phyloP scores from a whole-genome alignment of 2,329 filamentous ascomycete species.

The Lachnellula willkommii region DNA sequence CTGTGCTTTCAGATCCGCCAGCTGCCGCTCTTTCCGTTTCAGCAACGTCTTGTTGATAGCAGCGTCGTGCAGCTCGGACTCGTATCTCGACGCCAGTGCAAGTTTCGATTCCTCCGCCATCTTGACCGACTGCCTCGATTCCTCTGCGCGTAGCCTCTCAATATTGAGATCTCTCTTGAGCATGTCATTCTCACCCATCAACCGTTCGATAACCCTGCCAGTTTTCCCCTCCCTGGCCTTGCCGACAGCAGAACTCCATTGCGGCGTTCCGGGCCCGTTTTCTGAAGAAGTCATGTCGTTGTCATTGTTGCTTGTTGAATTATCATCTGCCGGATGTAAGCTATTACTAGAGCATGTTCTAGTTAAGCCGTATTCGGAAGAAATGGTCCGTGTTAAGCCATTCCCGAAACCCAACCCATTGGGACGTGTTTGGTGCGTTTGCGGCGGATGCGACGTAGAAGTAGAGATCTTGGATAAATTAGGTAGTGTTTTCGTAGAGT shows the following conservation, averaged over 20 bases:
- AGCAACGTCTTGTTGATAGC: conserved; percentile 67
- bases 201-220: conserved; percentile 71
- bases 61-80: conserved; percentile 62
- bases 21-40: conserved; percentile 67
- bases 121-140: conserved; percentile 62
- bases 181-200: conserved; percentile 75
- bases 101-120: conserved; percentile 69
- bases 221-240: conserved; percentile 69
- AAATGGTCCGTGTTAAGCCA: conserved; percentile 25
- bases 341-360: conserved; percentile 18
- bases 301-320: conserved; percentile 2
- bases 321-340: conserved; percentile 17
- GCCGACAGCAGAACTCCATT: conserved; percentile 63
- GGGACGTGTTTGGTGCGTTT: conserved; percentile 20
- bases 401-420: conserved; percentile 12
- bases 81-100: conserved; percentile 61
- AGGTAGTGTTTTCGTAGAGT: conserved; percentile 15
- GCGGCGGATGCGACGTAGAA: conserved; percentile 16
- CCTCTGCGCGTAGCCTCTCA: conserved; percentile 60
- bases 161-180: conserved; percentile 68
- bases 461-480: conserved; percentile 5
- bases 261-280: conserved; percentile 7
- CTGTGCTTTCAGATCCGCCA: conserved; percentile 60
- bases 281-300: not conserved
- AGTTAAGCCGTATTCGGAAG: conserved; percentile 29